Conservation (phyloP, 768 basidiomycete genomes). For the Mycena latifolia region DNA sequence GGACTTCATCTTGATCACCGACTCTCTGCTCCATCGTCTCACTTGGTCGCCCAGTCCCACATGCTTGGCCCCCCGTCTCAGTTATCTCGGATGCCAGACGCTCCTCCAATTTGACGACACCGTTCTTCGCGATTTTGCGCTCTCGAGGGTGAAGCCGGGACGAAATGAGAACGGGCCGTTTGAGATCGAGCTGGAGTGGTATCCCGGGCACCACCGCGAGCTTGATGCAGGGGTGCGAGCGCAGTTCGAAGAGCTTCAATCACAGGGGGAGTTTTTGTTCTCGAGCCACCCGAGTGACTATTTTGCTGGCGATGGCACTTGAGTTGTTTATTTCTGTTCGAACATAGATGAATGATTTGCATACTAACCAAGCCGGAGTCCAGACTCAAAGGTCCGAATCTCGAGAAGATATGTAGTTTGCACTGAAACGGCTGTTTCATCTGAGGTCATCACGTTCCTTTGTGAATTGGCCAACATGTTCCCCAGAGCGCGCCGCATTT, state of each 20-base stretch:
- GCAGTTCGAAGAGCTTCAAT: not conserved
- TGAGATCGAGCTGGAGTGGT: not conserved
- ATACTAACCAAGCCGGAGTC: no score
- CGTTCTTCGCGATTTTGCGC: conserved; percentile 12
- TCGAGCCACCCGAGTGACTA: no score
- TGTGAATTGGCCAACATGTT: no score
- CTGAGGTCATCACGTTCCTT: no score
- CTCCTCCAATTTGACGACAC: conserved; percentile 18
- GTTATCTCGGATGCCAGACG: not conserved
- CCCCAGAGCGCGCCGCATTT: no score
- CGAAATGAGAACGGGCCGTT: conserved; percentile 14
- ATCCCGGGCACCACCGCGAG: not conserved
- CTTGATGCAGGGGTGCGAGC: not conserved
- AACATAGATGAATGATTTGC: no score
- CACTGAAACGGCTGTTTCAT: no score
- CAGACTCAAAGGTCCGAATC: no score
- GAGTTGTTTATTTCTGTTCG: no score
- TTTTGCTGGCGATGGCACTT: no score
- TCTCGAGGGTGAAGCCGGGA: conserved; percentile 14
- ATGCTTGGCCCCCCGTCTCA: conserved; percentile 18
- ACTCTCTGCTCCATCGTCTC: conserved; percentile 15
- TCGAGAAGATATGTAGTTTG: no score
- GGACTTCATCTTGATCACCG: not conserved
- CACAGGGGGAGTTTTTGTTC: not conserved
- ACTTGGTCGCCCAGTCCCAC: conserved; percentile 11